A percentile compares a stretch with the other conserved stretches of the same genome.
Conservation (phyloP, 1,284 basidiomycete species). For the Sparassis latifolia region DNA sequence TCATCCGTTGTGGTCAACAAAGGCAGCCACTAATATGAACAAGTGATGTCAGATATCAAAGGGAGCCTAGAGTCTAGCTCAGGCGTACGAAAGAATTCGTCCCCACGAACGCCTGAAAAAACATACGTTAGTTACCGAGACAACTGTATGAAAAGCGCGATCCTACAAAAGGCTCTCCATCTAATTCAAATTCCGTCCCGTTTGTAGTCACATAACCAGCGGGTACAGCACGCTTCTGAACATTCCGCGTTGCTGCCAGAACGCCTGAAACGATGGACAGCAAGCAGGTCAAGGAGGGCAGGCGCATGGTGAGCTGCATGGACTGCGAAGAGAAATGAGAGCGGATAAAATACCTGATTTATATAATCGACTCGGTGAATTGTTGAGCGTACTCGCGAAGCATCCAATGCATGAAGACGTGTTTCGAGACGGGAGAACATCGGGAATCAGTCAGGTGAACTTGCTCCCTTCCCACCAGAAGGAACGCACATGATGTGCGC, state of each 20-base stretch:
- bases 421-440: slow-evolving; percentile 12
- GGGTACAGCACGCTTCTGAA: slow-evolving; percentile 11
- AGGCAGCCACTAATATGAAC: slow-evolving; percentile 43
- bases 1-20: slow-evolving; percentile 49
- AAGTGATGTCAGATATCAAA: background rate
- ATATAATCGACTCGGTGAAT: no score
- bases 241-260: background rate
- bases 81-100: slow-evolving; percentile 32
- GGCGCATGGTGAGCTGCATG: slow-evolving; percentile 8
- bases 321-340: background rate
- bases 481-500: background rate
- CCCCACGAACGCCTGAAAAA: slow-evolving; percentile 30
- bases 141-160: background rate
- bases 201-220: slow-evolving; percentile 39
- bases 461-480: slow-evolving; percentile 3
- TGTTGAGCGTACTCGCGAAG: no score
- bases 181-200: slow-evolving; percentile 35
- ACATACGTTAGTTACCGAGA: slow-evolving; percentile 1
- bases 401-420: no score
- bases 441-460: slow-evolving; percentile 18
- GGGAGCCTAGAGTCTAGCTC: no score
- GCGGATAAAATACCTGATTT: no score
- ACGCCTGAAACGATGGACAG: slow-evolving; percentile 4
- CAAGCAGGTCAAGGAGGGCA: slow-evolving; percentile 2
- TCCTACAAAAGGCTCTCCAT: slow-evolving; percentile 41